Conservation (phyloP, 352 stramenopile genomes). For the Pythium utonaiense region DNA sequence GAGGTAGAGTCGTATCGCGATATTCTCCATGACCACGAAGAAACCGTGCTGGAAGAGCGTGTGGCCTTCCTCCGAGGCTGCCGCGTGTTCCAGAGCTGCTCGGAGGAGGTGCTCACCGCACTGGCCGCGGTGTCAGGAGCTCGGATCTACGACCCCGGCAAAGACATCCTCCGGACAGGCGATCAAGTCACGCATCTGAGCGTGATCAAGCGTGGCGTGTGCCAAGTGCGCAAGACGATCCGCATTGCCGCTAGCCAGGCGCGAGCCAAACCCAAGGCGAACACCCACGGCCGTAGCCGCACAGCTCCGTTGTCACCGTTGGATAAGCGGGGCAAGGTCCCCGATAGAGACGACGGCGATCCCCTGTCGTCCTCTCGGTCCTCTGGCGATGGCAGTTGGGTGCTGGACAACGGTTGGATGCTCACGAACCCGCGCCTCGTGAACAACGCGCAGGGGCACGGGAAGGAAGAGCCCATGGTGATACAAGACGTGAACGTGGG, state of each 20-base stretch:
- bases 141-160: conserved; percentile 51
- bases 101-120: conserved; percentile 42
- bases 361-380: conserved; percentile 26
- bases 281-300: not conserved
- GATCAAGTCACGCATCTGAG: conserved; percentile 63
- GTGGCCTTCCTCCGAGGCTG: conserved; percentile 53
- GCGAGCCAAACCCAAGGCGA: not conserved
- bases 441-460: conserved; percentile 33
- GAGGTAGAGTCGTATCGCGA: conserved; percentile 41
- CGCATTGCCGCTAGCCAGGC: conserved; percentile 18
- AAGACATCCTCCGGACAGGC: conserved; percentile 44
- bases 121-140: conserved; percentile 45
- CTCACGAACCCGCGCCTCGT: conserved; percentile 72
- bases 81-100: conserved; percentile 58
- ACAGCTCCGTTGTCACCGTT: not conserved
- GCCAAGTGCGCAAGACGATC: conserved; percentile 62
- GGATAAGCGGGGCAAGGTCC: not conserved
- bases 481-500: conserved; percentile 49
- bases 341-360: conserved; percentile 19
- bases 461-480: conserved; percentile 16
- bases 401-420: conserved; percentile 80
- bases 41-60: conserved; percentile 41
- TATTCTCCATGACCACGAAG: conserved; percentile 48
- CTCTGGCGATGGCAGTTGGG: conserved; percentile 57
- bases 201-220: conserved; percentile 66